Conservation (phyloP, 192 early-diverging fungal genomes). For the Powellomyces hirtus region DNA sequence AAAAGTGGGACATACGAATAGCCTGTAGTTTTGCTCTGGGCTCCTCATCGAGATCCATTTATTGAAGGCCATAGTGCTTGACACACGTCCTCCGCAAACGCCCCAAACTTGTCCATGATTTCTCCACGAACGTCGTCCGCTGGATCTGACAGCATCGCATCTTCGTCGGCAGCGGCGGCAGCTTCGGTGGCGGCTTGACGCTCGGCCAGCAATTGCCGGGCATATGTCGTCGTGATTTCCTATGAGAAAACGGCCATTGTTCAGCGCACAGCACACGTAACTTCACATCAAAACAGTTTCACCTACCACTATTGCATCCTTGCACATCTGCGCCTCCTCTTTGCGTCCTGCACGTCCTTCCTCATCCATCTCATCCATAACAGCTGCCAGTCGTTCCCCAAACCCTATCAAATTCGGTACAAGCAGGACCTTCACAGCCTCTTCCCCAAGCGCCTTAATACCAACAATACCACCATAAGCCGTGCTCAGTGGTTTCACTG, state of each 20-base stretch:
- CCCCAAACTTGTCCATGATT: background rate
- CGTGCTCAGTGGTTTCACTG: conserved; percentile 73
- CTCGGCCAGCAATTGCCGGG: background rate
- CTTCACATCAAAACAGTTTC: background rate
- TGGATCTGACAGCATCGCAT: background rate
- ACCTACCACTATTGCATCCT: background rate
- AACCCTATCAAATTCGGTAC: conserved; percentile 42
- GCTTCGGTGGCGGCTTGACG: background rate
- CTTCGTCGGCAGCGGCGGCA: background rate
- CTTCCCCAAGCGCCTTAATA: conserved; percentile 69
- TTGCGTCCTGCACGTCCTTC: background rate
- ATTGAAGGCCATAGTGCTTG: background rate
- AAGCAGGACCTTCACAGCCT: conserved; percentile 70
- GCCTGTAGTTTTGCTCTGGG: too few species aligned
- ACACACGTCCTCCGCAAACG: background rate
- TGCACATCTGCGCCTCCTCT: background rate
- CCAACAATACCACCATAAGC: conserved; percentile 89
- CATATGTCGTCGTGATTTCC: background rate
- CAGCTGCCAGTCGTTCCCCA: conserved; percentile 15
- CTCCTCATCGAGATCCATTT: background rate
- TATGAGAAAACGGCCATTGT: background rate
- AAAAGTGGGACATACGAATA: too few species aligned
- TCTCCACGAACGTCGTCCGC: background rate
- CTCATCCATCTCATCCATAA: conserved; percentile 14
- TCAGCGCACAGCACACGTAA: background rate